Conservation (phyloP, 2,329 filamentous ascomycete species). For the Pseudopithomyces maydicus region DNA sequence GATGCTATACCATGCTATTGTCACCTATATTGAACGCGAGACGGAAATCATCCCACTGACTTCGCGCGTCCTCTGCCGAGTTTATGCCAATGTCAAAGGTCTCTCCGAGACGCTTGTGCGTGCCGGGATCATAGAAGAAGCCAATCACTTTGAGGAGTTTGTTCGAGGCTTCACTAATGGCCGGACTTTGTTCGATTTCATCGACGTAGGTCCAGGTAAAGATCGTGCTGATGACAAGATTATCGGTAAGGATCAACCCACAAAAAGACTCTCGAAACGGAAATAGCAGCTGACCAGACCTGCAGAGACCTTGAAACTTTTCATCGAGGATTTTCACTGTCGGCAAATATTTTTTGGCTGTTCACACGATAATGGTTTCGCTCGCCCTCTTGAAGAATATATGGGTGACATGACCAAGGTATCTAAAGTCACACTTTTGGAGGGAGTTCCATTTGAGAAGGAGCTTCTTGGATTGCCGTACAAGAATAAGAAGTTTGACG, state of each 20-base stretch:
- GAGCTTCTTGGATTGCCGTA: conserved; percentile 59
- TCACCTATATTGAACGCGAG: conserved; percentile 47
- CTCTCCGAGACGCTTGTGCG: conserved; percentile 55
- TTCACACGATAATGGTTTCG: conserved; percentile 62
- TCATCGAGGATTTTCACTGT: conserved; percentile 63
- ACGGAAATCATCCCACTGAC: conserved; percentile 46
- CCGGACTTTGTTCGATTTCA: conserved; percentile 50
- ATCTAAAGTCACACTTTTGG: conserved; percentile 60
- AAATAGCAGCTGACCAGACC: not conserved
- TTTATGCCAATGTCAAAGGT: conserved; percentile 60
- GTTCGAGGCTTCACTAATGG: conserved; percentile 60
- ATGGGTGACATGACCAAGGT: conserved; percentile 48
- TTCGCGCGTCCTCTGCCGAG: conserved; percentile 55
- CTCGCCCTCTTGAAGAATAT: conserved; percentile 57
- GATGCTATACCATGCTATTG: conserved; percentile 51
- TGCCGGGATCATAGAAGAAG: conserved; percentile 51
- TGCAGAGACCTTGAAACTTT: conserved; percentile 60
- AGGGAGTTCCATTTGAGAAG: conserved; percentile 61
- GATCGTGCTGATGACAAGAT: conserved; percentile 54
- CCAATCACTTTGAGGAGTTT: conserved; percentile 56
- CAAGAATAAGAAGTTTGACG: conserved; percentile 55
- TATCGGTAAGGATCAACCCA: conserved; percentile 48
- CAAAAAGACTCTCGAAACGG: too few relatives aligned
- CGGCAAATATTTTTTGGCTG: conserved; percentile 66
- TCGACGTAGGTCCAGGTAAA: conserved; percentile 54